Conservation (phyloP, 2,329 filamentous ascomycete genomes). For the Keithomyces neogunnii region DNA sequence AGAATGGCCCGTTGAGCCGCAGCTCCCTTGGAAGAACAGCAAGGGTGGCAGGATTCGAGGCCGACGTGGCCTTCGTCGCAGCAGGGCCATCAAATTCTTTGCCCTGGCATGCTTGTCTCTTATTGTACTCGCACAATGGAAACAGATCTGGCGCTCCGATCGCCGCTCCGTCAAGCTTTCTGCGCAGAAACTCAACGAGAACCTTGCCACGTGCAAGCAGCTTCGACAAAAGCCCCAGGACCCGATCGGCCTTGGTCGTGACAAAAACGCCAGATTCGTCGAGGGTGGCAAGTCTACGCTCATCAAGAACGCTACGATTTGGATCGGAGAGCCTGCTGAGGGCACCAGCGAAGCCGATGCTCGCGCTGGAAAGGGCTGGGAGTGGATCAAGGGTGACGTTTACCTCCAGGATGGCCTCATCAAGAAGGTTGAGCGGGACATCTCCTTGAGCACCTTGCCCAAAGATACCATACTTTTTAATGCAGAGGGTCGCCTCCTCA, state of each 20-base stretch:
- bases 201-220: slow-evolving; percentile 47
- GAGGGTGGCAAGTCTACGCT: slow-evolving; percentile 51
- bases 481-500: slow-evolving; percentile 52
- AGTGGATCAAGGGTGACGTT: slow-evolving; percentile 53
- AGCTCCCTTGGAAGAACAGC: not conserved
- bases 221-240: slow-evolving; percentile 47
- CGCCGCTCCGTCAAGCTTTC: slow-evolving; percentile 34
- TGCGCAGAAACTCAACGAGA: slow-evolving; percentile 39
- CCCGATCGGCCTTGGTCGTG: slow-evolving; percentile 45
- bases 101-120: slow-evolving; percentile 40
- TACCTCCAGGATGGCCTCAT: slow-evolving; percentile 54
- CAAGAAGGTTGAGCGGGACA: slow-evolving; percentile 37
- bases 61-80: slow-evolving; percentile 29
- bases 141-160: slow-evolving; percentile 26
- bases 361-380: slow-evolving; percentile 48
- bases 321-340: slow-evolving; percentile 51
- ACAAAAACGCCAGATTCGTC: slow-evolving; percentile 52
- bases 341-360: slow-evolving; percentile 45
- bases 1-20: slow-evolving; percentile 12
- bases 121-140: slow-evolving; percentile 41
- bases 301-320: slow-evolving; percentile 58
- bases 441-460: slow-evolving; percentile 33
- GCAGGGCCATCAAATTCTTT: slow-evolving; percentile 33
- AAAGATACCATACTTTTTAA: slow-evolving; percentile 44
- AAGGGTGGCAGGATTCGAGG: slow-evolving; percentile 11